Conservation (phyloP, 2,329 filamentous ascomycete species). For the Penicillium glabrum region DNA sequence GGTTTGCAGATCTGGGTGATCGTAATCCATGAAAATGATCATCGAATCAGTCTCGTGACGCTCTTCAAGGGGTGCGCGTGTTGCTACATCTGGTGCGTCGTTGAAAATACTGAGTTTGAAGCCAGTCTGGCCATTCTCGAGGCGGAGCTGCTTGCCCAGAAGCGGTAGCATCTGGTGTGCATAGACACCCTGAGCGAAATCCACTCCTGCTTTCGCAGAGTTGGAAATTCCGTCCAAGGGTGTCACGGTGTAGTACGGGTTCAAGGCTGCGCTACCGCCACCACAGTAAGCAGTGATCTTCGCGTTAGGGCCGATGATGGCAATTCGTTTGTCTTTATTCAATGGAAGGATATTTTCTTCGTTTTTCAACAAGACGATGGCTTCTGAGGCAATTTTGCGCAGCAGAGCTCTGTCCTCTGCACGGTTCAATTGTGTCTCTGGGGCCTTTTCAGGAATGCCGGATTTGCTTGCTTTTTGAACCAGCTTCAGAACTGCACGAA, state of each 20-base stretch:
- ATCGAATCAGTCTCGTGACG: constrained; percentile 41
- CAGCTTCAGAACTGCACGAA: constrained; percentile 55
- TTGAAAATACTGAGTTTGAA: constrained; percentile 62
- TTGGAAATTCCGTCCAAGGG: constrained; percentile 36
- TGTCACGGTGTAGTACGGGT: constrained; percentile 41
- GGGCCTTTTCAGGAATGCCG: constrained; percentile 54
- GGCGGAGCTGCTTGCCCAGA: constrained; percentile 52
- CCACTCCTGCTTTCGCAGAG: neutral
- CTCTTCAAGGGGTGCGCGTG: constrained; percentile 52
- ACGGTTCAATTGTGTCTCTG: constrained; percentile 55
- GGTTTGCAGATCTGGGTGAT: constrained; percentile 53
- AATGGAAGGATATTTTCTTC: constrained; percentile 61
- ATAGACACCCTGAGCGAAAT: constrained; percentile 5
- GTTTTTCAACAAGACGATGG: constrained; percentile 72
- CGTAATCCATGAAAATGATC: constrained; percentile 52
- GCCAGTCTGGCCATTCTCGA: constrained; percentile 51
- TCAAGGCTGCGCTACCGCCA: constrained; percentile 60
- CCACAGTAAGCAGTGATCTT: constrained; percentile 52
- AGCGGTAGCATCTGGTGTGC: constrained; percentile 51
- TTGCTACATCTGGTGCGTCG: constrained; percentile 50
- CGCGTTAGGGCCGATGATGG: constrained; percentile 54
- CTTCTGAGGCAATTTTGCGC: constrained; percentile 63
- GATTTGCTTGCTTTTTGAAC: constrained; percentile 56
- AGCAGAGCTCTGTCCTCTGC: constrained; percentile 61
- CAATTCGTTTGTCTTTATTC: constrained; percentile 41